These are phyloP conservation scores for Coniella vitis DNA, from an alignment of 2,329 filamentous ascomycete genomes.

Conservation along the genomic window DNA sequence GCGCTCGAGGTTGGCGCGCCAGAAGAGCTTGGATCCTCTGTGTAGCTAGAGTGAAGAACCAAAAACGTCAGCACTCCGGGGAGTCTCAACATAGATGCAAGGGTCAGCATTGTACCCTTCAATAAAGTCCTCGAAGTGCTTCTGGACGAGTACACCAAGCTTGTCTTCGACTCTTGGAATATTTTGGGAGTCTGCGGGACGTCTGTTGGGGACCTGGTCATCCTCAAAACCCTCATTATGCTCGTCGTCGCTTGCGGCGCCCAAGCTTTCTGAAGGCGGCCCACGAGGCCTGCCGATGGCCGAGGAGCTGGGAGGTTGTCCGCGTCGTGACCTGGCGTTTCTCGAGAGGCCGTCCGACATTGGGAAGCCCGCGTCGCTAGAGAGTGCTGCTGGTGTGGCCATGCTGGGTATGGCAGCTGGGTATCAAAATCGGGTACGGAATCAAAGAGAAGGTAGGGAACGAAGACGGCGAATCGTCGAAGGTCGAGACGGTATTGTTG, in stretches of 20 bases:
- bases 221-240: slow-evolving; percentile 53
- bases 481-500: not conserved
- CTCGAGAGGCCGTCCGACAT: slow-evolving; percentile 50
- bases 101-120: slow-evolving; percentile 51
- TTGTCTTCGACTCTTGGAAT: slow-evolving; percentile 70
- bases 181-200: slow-evolving; percentile 39
- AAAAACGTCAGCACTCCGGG: slow-evolving; percentile 7
- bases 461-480: not conserved
- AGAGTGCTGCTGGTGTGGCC: slow-evolving; percentile 37
- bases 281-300: slow-evolving; percentile 41
- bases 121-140: slow-evolving; percentile 73
- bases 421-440: not conserved
- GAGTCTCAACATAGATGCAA: not conserved
- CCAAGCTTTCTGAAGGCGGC: slow-evolving; percentile 57
- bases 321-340: slow-evolving; percentile 37
- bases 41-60: slow-evolving; percentile 40
- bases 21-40: slow-evolving; percentile 61
- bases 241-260: slow-evolving; percentile 55
- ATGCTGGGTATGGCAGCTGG: slow-evolving; percentile 7
- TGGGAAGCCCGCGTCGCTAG: slow-evolving; percentile 49
- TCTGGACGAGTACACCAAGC: slow-evolving; percentile 66
- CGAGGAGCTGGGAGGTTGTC: slow-evolving; percentile 44
- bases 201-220: slow-evolving; percentile 51
- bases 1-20: slow-evolving; percentile 61
- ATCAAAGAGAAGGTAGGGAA: not conserved